Conservation (phyloP, 495 filamentous ascomycete species). For the Podospora pseudoanserina region DNA sequence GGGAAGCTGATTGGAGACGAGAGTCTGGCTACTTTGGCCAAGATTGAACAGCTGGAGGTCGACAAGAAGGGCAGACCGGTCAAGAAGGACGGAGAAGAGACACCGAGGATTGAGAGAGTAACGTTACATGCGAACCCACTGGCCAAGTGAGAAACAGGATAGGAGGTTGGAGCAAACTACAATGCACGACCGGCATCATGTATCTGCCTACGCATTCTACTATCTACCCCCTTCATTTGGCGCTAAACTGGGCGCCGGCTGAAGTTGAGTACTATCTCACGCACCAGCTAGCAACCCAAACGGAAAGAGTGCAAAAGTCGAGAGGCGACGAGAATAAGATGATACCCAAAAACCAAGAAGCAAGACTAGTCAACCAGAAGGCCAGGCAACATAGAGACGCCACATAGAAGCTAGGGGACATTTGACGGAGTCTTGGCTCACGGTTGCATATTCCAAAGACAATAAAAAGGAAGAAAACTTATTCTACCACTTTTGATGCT, state of each 20-base stretch:
- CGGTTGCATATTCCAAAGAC: too few relatives aligned
- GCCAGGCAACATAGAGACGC: too few relatives aligned
- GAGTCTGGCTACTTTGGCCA: slow-evolving; percentile 64
- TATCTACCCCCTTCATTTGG: neutral
- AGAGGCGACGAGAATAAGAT: too few relatives aligned
- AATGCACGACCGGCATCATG: neutral
- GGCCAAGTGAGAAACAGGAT: slow-evolving; percentile 55
- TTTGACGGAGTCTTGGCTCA: too few relatives aligned
- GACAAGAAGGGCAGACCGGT: slow-evolving; percentile 88
- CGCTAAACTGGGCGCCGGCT: too few relatives aligned
- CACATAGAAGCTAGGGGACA: too few relatives aligned
- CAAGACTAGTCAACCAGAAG: too few relatives aligned
- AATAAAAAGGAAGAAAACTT: too few relatives aligned
- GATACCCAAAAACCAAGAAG: too few relatives aligned
- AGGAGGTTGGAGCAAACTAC: neutral
- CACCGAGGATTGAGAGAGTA: slow-evolving; percentile 63
- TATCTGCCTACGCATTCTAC: neutral
- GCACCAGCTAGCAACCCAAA: too few relatives aligned
- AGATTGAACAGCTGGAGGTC: slow-evolving; percentile 71
- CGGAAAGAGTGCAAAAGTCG: too few relatives aligned
- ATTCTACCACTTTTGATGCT: neutral
- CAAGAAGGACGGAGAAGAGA: slow-evolving; percentile 39
- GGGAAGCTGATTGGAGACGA: slow-evolving; percentile 70
- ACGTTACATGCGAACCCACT: slow-evolving; percentile 94
- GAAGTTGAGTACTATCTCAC: too few relatives aligned